A percentile compares a stretch with the other conserved stretches of the same genome.
phyloP scores from a whole-genome alignment of 345 rosid genomes.

The Dovyalis caffra region DNA sequence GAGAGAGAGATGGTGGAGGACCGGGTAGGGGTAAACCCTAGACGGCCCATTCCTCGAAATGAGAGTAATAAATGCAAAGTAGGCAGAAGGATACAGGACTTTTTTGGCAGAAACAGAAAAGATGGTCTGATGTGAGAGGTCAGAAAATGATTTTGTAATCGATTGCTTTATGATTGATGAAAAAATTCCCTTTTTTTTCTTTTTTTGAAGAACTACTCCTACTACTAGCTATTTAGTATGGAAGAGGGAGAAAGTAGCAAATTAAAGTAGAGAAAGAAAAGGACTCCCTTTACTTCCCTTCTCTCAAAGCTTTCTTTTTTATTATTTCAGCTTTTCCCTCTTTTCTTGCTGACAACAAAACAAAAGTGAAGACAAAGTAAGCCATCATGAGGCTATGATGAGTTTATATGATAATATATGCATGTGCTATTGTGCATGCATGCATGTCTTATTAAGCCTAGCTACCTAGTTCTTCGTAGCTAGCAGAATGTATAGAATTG shows the following conservation, averaged over 20 bases:
- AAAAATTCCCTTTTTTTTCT: not conserved
- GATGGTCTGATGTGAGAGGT: slow-evolving; percentile 33
- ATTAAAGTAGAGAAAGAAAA: not conserved
- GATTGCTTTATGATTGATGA: slow-evolving; percentile 53
- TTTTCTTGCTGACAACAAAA: slow-evolving; percentile 20
- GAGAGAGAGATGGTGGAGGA: slow-evolving; percentile 9
- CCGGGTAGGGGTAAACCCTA: slow-evolving; percentile 18
- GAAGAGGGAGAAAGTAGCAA: not conserved
- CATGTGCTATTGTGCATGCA: slow-evolving; percentile 14
- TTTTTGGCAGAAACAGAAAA: slow-evolving; percentile 24
- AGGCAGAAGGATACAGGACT: slow-evolving; percentile 23
- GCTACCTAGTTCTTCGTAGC: not conserved
- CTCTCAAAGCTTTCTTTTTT: slow-evolving; percentile 6
- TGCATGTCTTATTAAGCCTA: slow-evolving; percentile 7
- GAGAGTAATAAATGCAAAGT: slow-evolving; percentile 26
- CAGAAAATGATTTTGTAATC: slow-evolving; percentile 50
- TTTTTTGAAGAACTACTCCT: not conserved
- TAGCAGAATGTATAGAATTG: not conserved
- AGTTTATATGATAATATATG: slow-evolving; percentile 16
- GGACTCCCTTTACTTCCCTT: not conserved
- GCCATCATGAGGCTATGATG: slow-evolving; percentile 25
- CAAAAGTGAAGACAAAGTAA: slow-evolving; percentile 23
- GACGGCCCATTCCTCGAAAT: slow-evolving; percentile 33
- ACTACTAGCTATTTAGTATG: not conserved
- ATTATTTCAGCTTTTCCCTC: slow-evolving; percentile 2